Percentiles rank a stretch among this genome's conserved stretches.
These are phyloP conservation scores for Verbena officinalis DNA, from an alignment of 257 asterid species.

Conservation along the genomic window DNA sequence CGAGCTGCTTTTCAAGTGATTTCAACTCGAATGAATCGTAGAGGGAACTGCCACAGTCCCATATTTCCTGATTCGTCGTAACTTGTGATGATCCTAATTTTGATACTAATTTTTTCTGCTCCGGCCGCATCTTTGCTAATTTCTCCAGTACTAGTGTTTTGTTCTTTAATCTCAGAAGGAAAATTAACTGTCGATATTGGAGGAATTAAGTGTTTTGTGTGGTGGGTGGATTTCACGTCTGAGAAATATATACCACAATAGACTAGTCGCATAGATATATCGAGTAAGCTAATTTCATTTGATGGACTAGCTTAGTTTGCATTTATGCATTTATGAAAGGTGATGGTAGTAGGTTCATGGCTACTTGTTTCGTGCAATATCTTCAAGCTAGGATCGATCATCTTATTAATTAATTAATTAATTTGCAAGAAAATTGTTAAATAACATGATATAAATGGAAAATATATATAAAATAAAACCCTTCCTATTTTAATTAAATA, in stretches of 20 bases:
- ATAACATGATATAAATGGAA: not conserved
- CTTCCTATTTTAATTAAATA: not conserved
- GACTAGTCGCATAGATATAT: too few relatives aligned
- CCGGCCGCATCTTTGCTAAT: not conserved
- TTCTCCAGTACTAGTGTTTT: too few relatives aligned
- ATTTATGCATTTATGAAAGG: conserved; percentile 29
- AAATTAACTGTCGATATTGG: not conserved
- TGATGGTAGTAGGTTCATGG: conserved; percentile 18
- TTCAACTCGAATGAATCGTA: conserved; percentile 78
- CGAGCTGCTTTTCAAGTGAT: conserved; percentile 60
- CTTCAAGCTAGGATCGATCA: not conserved
- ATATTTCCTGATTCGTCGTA: conserved; percentile 33
- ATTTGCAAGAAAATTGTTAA: too few relatives aligned
- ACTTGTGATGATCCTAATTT: conserved; percentile 17
- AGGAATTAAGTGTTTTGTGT: not conserved
- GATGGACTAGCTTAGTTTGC: too few relatives aligned
- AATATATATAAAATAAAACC: not conserved
- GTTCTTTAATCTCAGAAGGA: not conserved
- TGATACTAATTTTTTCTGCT: not conserved
- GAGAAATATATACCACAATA: conserved; percentile 16
- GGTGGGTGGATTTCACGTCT: conserved; percentile 14
- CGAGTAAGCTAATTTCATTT: not conserved
- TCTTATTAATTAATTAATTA: too few relatives aligned
- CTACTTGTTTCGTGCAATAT: conserved; percentile 1
- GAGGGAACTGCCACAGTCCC: conserved; percentile 84